Evolutionary conservation across 129 eudicot species (phyloP).

Genomic region (Pulicaria dysenterica): DNA sequence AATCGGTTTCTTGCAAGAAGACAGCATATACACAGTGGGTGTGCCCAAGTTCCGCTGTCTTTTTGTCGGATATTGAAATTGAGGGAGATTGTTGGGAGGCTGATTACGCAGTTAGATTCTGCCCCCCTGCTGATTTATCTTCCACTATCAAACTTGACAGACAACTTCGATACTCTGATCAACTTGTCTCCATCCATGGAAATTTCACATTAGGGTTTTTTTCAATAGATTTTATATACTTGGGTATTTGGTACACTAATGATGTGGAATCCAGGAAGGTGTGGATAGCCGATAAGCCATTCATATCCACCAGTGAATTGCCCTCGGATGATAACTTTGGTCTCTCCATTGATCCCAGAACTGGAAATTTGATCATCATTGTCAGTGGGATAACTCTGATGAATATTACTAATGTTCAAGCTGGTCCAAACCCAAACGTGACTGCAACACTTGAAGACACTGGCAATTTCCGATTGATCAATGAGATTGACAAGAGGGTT

Average conservation of each 20-base stretch:
- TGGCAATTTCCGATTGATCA: too few species aligned
- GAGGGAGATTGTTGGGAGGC: constrained; percentile 14
- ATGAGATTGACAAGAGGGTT: too few species aligned
- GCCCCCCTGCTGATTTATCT: constrained; percentile 29
- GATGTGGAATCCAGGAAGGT: constrained; percentile 4
- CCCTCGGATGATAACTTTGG: not conserved
- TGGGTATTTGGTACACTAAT: constrained; percentile 41
- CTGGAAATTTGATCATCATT: constrained; percentile 29
- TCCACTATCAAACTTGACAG: constrained; percentile 26
- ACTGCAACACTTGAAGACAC: constrained; percentile 7
- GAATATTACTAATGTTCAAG: constrained; percentile 24
- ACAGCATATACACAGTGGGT: constrained; percentile 36
- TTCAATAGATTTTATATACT: too few species aligned
- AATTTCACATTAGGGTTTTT: constrained; percentile 42
- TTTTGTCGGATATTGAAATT: too few species aligned
- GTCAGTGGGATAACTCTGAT: not conserved
- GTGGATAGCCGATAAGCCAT: constrained; percentile 43
- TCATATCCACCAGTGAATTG: constrained; percentile 22
- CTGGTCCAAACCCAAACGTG: constrained; percentile 8
- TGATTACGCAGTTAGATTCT: constrained; percentile 44
- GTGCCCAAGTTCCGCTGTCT: constrained; percentile 38
- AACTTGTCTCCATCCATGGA: constrained; percentile 25
- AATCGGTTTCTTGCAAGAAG: constrained; percentile 13
- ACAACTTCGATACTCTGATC: constrained; percentile 24
- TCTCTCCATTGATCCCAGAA: constrained; percentile 18